phyloP scores from a whole-genome alignment of 768 basidiomycete genomes.

The Gymnopilus junonius region DNA sequence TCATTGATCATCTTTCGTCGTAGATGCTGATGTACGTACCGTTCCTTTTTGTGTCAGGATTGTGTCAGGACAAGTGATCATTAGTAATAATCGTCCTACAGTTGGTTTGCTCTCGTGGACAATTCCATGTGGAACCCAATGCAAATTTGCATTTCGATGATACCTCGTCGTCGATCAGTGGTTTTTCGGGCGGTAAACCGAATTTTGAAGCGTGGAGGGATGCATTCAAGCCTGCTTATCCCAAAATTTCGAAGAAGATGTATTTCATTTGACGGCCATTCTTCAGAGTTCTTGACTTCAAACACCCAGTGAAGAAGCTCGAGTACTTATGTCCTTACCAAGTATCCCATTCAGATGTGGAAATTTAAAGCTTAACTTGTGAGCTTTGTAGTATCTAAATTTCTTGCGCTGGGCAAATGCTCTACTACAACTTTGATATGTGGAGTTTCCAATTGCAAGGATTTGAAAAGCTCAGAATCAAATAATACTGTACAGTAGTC shows the following conservation, averaged over 20 bases:
- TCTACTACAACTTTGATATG: too few relatives aligned
- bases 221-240: slow-evolving; percentile 14
- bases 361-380: too few relatives aligned
- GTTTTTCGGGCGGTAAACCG: slow-evolving; percentile 3
- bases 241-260: slow-evolving; percentile 15
- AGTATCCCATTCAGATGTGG: too few relatives aligned
- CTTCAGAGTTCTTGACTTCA: not conserved
- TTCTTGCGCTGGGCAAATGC: too few relatives aligned
- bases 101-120: slow-evolving; percentile 25
- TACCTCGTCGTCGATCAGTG: slow-evolving; percentile 9
- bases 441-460: too few relatives aligned
- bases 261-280: slow-evolving; percentile 21
- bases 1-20: not conserved
- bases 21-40: slow-evolving; percentile 27
- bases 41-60: too few relatives aligned
- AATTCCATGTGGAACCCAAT: slow-evolving; percentile 18
- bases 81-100: not conserved
- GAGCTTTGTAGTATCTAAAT: too few relatives aligned
- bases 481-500: too few relatives aligned
- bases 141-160: slow-evolving; percentile 12
- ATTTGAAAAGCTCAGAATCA: too few relatives aligned
- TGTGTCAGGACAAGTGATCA: not conserved
- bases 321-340: too few relatives aligned
- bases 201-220: slow-evolving; percentile 18
- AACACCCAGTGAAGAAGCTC: too few relatives aligned